A percentile compares a stretch with the other conserved stretches of the same genome.
Conservation (phyloP, 2,329 filamentous ascomycete species). For the Botrytis porri region DNA sequence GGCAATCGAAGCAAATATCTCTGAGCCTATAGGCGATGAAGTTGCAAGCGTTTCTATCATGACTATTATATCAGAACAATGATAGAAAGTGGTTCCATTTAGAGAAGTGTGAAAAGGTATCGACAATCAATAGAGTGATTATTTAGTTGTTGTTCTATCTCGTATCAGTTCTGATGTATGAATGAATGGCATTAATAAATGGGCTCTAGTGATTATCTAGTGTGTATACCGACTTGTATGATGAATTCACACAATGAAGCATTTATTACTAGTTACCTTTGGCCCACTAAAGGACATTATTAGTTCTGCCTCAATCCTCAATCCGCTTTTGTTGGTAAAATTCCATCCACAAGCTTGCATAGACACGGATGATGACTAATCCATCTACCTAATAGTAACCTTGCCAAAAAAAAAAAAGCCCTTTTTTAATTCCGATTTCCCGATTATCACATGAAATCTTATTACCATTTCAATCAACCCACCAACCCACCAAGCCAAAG, state of each 20-base stretch:
- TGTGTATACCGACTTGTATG: neutral
- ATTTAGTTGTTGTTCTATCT: neutral
- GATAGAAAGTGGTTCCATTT: neutral
- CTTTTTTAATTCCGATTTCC: neutral
- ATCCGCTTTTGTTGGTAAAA: constrained; percentile 4
- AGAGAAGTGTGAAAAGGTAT: neutral
- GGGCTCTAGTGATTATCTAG: neutral
- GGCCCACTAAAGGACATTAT: constrained; percentile 13
- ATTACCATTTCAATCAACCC: neutral
- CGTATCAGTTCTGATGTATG: neutral
- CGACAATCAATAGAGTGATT: neutral
- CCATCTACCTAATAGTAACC: neutral
- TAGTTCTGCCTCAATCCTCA: neutral
- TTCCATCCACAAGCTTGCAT: neutral
- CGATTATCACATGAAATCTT: constrained; percentile 8
- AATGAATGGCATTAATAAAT: neutral
- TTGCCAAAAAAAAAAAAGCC: constrained; percentile 8
- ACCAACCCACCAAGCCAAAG: constrained; percentile 18
- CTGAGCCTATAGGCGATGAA: constrained; percentile 70
- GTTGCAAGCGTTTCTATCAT: constrained; percentile 42
- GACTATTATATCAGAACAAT: neutral
- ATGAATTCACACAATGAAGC: neutral
- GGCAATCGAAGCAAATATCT: constrained; percentile 71
- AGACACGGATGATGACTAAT: neutral
- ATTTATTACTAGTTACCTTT: neutral